phyloP scores from a whole-genome alignment of 805 yeast genomes.

The Metschnikowia kunwiensis region DNA sequence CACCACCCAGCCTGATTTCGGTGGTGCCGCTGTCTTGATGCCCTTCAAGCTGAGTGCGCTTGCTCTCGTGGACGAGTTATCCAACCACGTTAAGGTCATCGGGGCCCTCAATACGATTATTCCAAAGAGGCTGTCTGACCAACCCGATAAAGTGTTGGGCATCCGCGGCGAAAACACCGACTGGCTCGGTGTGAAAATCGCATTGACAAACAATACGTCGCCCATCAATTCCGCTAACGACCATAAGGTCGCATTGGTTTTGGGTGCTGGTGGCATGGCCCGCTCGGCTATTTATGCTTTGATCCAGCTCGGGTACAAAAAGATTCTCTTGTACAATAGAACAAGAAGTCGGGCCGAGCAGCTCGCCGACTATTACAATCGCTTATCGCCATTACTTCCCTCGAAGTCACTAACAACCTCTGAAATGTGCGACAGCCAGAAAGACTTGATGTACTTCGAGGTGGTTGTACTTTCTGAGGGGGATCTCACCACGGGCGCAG shows the following conservation, averaged over 20 bases:
- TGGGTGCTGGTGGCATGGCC: constrained; percentile 21
- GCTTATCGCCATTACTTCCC: constrained; percentile 10
- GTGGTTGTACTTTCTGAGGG: constrained; percentile 1
- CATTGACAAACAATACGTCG: constrained; percentile 11
- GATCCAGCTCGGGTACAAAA: constrained; percentile 15
- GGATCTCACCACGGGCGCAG: not conserved
- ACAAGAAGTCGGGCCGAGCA: not conserved
- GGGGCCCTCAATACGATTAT: constrained; percentile 14
- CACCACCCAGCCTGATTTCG: constrained; percentile 14
- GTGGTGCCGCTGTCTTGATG: constrained; percentile 17
- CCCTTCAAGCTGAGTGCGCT: constrained; percentile 16
- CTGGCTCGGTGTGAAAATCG: constrained; percentile 17
- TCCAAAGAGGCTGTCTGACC: constrained; percentile 10
- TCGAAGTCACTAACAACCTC: constrained; percentile 5
- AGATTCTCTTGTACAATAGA: constrained; percentile 14
- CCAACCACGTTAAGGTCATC: constrained; percentile 16
- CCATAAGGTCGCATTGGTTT: constrained; percentile 16
- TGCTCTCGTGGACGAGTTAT: constrained; percentile 13
- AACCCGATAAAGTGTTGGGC: constrained; percentile 12
- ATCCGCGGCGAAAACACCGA: constrained; percentile 20
- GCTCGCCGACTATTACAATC: constrained; percentile 1
- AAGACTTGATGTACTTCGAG: constrained; percentile 1
- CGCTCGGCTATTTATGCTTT: constrained; percentile 19
- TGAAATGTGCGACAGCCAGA: constrained; percentile 3
- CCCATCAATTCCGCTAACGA: constrained; percentile 18